phyloP scores from a whole-genome alignment of 805 yeast genomes.

The Myxozyma nipponensis region DNA sequence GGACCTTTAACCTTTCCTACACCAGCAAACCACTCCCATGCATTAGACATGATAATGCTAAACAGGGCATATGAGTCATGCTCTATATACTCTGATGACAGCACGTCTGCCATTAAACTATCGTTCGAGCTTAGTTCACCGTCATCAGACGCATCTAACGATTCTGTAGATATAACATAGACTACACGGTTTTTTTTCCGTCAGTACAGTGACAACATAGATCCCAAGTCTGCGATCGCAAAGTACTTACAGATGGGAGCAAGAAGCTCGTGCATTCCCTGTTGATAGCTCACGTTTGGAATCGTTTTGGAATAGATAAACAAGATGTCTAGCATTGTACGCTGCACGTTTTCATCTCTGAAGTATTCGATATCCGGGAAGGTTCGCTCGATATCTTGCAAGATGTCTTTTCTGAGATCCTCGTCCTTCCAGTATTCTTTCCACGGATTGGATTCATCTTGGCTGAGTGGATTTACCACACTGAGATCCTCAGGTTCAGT shows the following conservation, averaged over 20 bases:
- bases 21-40: conserved; percentile 35
- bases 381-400: conserved; percentile 37
- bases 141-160: conserved; percentile 7
- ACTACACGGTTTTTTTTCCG: neutral
- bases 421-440: conserved; percentile 25
- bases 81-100: conserved; percentile 30
- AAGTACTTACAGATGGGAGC: conserved; percentile 43
- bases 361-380: conserved; percentile 37
- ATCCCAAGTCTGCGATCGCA: neutral
- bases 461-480: conserved; percentile 23
- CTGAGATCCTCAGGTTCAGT: conserved; percentile 16
- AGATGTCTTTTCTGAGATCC: conserved; percentile 29
- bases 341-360: conserved; percentile 29
- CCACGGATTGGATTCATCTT: conserved; percentile 28
- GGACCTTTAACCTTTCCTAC: conserved; percentile 18
- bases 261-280: conserved; percentile 53
- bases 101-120: conserved; percentile 13
- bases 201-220: neutral
- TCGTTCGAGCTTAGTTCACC: conserved; percentile 6
- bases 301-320: conserved; percentile 48
- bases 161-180: conserved; percentile 12
- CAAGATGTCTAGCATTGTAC: conserved; percentile 41
- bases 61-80: conserved; percentile 36
- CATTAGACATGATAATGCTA: conserved; percentile 33
- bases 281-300: conserved; percentile 48